Evolutionary conservation across 169 alveolate genomes (phyloP).

Genomic region (Neospora caninum): DNA sequence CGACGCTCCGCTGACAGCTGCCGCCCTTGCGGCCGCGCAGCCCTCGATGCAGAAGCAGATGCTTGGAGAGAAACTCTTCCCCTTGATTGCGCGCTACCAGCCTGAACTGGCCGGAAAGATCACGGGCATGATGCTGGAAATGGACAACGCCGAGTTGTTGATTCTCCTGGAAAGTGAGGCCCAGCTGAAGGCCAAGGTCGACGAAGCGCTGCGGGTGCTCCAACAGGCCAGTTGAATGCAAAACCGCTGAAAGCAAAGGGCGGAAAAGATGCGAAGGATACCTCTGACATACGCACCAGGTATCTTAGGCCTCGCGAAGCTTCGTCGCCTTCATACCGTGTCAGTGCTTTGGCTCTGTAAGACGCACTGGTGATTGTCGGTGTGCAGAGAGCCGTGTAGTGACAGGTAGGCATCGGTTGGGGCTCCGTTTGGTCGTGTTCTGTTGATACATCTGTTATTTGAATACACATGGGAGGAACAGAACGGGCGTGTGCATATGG

Average conservation of each 20-base stretch:
- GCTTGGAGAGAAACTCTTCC: constrained; percentile 94
- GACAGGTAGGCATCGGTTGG: too few relatives aligned
- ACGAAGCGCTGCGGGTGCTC: constrained; percentile 91
- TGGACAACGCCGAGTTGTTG: constrained; percentile 93
- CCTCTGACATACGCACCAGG: neutral
- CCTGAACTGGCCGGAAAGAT: constrained; percentile 95
- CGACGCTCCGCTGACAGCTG: constrained; percentile 66
- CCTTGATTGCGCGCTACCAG: constrained; percentile 90
- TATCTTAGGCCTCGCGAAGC: too few relatives aligned
- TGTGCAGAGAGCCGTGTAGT: too few relatives aligned
- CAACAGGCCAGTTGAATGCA: constrained; percentile 44
- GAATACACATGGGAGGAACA: too few relatives aligned
- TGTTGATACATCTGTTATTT: too few relatives aligned
- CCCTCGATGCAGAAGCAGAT: constrained; percentile 93
- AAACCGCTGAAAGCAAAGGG: neutral
- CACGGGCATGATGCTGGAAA: constrained; percentile 97
- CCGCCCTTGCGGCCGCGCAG: constrained; percentile 76
- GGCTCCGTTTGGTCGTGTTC: too few relatives aligned
- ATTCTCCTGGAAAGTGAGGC: constrained; percentile 89
- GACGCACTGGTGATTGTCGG: too few relatives aligned
- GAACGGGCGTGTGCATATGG: too few relatives aligned
- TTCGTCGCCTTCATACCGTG: too few relatives aligned
- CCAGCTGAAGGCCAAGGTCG: constrained; percentile 90
- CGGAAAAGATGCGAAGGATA: neutral
- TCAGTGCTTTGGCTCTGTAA: too few relatives aligned